Evolutionary conservation across 441 rosid genomes (phyloP).

Genomic region (California macrophylla): DNA sequence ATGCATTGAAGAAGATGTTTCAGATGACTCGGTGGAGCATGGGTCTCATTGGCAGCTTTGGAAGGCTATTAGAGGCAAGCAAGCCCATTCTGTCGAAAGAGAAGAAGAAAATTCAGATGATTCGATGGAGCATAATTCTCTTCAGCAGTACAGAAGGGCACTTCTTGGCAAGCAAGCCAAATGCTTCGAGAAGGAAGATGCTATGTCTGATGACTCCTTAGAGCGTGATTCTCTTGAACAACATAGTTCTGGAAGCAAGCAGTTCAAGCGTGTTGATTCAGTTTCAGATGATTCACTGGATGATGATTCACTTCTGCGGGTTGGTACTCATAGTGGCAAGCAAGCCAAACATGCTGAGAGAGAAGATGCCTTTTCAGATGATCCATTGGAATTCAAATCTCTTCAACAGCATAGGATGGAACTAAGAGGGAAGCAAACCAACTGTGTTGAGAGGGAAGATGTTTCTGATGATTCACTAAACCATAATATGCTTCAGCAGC

Average conservation of each 20-base stretch:
- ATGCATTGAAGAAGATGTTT: constrained; percentile 27
- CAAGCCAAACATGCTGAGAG: constrained; percentile 23
- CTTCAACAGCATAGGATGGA: constrained; percentile 28
- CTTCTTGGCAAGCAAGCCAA: constrained; percentile 19
- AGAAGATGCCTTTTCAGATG: constrained; percentile 36
- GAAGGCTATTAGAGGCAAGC: constrained; percentile 20
- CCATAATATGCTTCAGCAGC: constrained; percentile 20
- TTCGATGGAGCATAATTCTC: constrained; percentile 28
- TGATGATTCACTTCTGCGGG: constrained; percentile 21
- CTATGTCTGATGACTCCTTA: constrained; percentile 33
- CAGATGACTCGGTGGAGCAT: constrained; percentile 31
- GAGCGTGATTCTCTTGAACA: constrained; percentile 11
- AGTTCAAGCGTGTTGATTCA: constrained; percentile 29
- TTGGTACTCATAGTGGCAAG: constrained; percentile 23
- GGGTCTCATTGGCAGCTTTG: constrained; percentile 20
- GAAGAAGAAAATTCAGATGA: constrained; percentile 33
- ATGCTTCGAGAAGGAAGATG: constrained; percentile 34
- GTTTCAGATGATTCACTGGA: constrained; percentile 32
- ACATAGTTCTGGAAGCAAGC: background rate
- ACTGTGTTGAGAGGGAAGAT: constrained; percentile 22
- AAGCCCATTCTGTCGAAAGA: constrained; percentile 24
- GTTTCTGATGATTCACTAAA: constrained; percentile 31
- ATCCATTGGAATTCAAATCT: constrained; percentile 34
- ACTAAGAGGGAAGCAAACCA: constrained; percentile 29
- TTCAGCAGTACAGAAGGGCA: constrained; percentile 20